Conservation (phyloP, 2,329 filamentous ascomycete species). For the Dothistroma septosporum region DNA sequence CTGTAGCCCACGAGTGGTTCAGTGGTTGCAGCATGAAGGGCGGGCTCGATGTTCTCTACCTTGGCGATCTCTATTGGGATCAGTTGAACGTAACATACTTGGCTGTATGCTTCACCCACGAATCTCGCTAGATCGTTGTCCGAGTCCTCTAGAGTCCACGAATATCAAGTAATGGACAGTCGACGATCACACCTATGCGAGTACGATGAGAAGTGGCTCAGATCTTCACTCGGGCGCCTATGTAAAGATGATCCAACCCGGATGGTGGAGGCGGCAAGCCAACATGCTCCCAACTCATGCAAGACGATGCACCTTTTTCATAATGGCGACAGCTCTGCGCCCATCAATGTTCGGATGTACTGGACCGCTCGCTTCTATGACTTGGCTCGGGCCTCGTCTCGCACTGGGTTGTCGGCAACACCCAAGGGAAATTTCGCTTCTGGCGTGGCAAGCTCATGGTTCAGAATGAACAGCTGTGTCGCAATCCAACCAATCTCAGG, state of each 20-base stretch:
- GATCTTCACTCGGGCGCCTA: not conserved
- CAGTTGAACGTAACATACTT: not conserved
- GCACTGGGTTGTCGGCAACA: too few species aligned
- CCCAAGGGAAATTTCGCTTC: too few species aligned
- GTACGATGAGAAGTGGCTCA: not conserved
- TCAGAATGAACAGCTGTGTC: too few species aligned
- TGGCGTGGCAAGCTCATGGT: too few species aligned
- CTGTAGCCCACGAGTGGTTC: too few species aligned
- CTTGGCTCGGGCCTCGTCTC: too few species aligned
- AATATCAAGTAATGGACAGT: not conserved
- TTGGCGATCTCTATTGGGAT: not conserved
- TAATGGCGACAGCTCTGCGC: too few species aligned
- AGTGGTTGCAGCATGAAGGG: not conserved
- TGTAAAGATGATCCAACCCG: not conserved
- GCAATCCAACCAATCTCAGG: too few species aligned
- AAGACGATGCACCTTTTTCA: not conserved
- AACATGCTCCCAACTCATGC: not conserved
- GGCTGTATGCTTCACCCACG: not conserved
- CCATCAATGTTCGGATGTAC: not conserved
- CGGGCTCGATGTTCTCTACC: not conserved
- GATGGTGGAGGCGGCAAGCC: not conserved
- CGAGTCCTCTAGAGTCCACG: not conserved
- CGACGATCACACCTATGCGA: not conserved
- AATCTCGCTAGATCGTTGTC: not conserved
- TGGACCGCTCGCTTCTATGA: too few species aligned